Percentiles rank a stretch among this genome's conserved stretches.
phyloP scores from a whole-genome alignment of 495 filamentous ascomycete genomes.

The Lasiosphaeris hirsuta region DNA sequence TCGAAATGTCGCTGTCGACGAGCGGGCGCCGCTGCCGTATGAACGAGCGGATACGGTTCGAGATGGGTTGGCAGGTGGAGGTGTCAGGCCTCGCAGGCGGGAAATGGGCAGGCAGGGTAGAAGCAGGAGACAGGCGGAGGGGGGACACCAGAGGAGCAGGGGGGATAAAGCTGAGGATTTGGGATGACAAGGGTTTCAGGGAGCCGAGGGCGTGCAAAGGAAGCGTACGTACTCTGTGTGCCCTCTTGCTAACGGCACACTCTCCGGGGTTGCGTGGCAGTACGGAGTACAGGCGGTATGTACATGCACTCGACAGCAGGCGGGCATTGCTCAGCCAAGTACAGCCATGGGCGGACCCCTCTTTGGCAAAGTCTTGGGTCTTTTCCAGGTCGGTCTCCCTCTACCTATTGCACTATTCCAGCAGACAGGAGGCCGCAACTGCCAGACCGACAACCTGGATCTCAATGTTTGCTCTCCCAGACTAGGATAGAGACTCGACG shows the following conservation, averaged over 20 bases:
- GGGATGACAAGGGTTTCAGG: conserved; percentile 27
- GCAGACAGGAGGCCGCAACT: too few relatives aligned
- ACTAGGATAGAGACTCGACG: neutral
- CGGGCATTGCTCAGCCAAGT: conserved; percentile 11
- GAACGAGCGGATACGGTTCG: conserved; percentile 16
- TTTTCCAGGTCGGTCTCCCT: too few relatives aligned
- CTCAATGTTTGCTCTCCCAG: too few relatives aligned
- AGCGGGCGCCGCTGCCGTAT: conserved; percentile 12
- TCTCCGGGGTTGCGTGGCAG: conserved; percentile 30
- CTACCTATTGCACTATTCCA: neutral
- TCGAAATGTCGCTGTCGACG: conserved; percentile 11
- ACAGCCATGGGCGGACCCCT: neutral
- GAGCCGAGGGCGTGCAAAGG: conserved; percentile 19
- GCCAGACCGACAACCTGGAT: too few relatives aligned
- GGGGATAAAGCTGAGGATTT: conserved; percentile 29
- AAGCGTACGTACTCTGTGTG: conserved; percentile 19
- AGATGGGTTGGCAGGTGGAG: conserved; percentile 16
- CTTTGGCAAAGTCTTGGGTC: too few relatives aligned
- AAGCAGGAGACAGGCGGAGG: conserved; percentile 8
- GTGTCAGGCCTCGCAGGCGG: conserved; percentile 12
- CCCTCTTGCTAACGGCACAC: conserved; percentile 17
- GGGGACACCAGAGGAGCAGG: conserved; percentile 20
- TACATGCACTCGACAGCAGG: conserved; percentile 1
- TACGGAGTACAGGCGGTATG: conserved; percentile 9
- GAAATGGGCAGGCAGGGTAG: conserved; percentile 9